Conservation (phyloP, 257 asterid genomes). For the Cruciata laevipes region DNA sequence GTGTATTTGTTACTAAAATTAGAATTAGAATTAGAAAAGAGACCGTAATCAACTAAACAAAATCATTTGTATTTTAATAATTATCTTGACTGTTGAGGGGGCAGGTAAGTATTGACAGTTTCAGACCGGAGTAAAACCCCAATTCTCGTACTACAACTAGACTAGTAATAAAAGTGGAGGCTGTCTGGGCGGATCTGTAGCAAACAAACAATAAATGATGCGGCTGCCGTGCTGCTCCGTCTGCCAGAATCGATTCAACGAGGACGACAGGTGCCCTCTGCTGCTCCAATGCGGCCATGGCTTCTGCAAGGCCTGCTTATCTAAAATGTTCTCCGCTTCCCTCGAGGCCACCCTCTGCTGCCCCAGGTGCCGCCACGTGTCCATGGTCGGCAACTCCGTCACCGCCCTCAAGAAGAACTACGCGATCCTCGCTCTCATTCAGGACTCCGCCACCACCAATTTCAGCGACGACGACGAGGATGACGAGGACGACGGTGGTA, state of each 20-base stretch:
- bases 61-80: too few relatives aligned
- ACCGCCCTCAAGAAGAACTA: conserved; percentile 76
- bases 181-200: background rate
- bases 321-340: conserved; percentile 73
- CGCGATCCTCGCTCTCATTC: conserved; percentile 64
- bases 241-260: conserved; percentile 85
- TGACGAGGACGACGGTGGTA: conserved; percentile 46
- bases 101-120: background rate
- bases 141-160: background rate
- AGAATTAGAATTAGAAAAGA: too few relatives aligned
- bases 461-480: conserved; percentile 57
- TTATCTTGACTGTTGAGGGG: too few relatives aligned
- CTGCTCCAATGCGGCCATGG: conserved; percentile 99
- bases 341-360: conserved; percentile 69
- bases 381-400: conserved; percentile 88
- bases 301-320: conserved; percentile 88
- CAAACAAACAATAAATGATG: conserved; percentile 26
- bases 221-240: conserved; percentile 83
- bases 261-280: conserved; percentile 89
- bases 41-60: too few relatives aligned
- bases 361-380: conserved; percentile 94
- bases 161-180: background rate
- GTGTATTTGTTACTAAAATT: too few relatives aligned
- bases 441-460: conserved; percentile 21
- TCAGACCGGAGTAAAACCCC: background rate